These are phyloP conservation scores for Phytophthora agathidicida DNA, from an alignment of 352 stramenopile genomes.

Conservation along the genomic window DNA sequence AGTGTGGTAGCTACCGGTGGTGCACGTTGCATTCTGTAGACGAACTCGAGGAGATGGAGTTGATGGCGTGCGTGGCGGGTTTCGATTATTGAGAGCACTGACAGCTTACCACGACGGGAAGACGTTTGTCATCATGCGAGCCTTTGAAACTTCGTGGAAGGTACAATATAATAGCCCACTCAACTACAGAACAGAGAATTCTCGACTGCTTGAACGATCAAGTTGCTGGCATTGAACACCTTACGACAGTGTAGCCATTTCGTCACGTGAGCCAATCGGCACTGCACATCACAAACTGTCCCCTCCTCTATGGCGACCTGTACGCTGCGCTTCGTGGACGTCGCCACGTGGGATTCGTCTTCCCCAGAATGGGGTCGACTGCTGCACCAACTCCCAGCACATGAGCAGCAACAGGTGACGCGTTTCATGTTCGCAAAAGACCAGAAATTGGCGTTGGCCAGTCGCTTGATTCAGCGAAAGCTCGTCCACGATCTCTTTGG, in stretches of 20 bases:
- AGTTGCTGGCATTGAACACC: too few relatives aligned
- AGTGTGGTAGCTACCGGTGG: too few relatives aligned
- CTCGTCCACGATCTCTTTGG: conserved; percentile 50
- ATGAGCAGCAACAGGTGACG: conserved; percentile 57
- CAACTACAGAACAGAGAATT: too few relatives aligned
- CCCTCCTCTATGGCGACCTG: neutral
- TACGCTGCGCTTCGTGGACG: conserved; percentile 51
- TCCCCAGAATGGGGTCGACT: conserved; percentile 42
- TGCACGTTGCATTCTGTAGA: neutral
- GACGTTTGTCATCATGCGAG: too few relatives aligned
- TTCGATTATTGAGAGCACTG: conserved; percentile 15
- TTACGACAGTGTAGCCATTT: conserved; percentile 10
- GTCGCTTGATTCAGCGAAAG: conserved; percentile 63
- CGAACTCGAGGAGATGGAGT: conserved; percentile 9
- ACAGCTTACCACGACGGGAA: too few relatives aligned
- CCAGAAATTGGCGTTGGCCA: conserved; percentile 65
- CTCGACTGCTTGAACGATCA: too few relatives aligned
- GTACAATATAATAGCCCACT: too few relatives aligned
- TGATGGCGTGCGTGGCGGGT: conserved; percentile 16
- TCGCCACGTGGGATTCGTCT: conserved; percentile 44
- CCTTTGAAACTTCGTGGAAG: too few relatives aligned
- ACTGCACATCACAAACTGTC: neutral
- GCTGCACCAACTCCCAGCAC: conserved; percentile 34
- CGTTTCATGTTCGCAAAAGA: conserved; percentile 76
- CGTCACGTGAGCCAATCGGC: neutral